Evolutionary conservation across 2,329 filamentous ascomycete species (phyloP).

Genomic region (Aspergillus luchuensis): DNA sequence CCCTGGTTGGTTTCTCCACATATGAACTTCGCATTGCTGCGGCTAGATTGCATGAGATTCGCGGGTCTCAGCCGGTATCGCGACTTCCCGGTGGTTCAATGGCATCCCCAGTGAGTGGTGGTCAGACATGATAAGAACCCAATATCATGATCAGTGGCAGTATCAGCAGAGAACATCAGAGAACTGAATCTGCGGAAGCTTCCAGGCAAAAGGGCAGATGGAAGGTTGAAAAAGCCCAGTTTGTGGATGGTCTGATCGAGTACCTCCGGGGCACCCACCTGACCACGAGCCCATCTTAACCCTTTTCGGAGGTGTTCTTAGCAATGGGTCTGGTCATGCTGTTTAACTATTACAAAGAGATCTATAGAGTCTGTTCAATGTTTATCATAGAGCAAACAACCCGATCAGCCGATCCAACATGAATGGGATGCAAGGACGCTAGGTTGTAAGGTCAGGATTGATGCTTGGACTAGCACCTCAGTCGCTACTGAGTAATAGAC

Average conservation of each 20-base stretch:
- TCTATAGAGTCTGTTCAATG: too few relatives aligned
- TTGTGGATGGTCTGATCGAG: constrained; percentile 6
- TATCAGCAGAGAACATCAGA: background rate
- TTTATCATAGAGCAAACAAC: too few relatives aligned
- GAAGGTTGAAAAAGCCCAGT: background rate
- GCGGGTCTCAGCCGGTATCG: background rate
- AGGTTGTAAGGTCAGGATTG: too few relatives aligned
- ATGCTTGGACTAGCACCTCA: too few relatives aligned
- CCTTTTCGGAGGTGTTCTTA: too few relatives aligned
- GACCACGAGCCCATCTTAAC: background rate
- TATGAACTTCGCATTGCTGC: background rate
- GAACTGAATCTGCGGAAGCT: background rate
- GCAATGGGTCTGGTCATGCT: background rate
- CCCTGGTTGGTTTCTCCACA: background rate
- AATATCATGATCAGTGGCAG: background rate
- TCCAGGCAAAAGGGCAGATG: background rate
- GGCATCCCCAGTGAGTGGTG: background rate
- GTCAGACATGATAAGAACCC: background rate
- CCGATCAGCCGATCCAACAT: too few relatives aligned
- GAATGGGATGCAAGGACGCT: too few relatives aligned
- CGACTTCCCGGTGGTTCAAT: background rate
- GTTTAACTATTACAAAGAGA: too few relatives aligned
- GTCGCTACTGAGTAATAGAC: too few relatives aligned
- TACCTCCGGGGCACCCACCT: constrained; percentile 11
- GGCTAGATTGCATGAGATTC: background rate